Conservation (phyloP, 352 stramenopile genomes). For the Phytophthora boehmeriae region DNA sequence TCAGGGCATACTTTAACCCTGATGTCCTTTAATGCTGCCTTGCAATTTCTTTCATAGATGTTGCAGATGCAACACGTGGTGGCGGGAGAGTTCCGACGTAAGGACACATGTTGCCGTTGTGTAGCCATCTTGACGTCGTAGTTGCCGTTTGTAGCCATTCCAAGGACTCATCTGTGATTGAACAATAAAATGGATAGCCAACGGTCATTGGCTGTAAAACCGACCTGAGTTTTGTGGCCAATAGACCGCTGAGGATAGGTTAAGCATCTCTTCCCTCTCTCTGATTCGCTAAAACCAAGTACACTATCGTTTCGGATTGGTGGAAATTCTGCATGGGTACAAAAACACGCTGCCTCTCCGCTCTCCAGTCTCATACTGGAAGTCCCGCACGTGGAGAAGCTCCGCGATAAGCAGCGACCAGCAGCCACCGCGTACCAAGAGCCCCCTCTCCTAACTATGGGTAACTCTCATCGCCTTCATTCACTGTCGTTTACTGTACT, state of each 20-base stretch:
- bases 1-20: no score
- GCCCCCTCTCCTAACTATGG: slow-evolving; percentile 17
- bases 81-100: not conserved
- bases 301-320: not conserved
- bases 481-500: not conserved
- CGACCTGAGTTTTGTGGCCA: no score
- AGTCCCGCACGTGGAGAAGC: not conserved
- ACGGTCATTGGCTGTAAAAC: no score
- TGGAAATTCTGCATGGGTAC: slow-evolving; percentile 1
- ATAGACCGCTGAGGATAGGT: no score
- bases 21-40: not conserved
- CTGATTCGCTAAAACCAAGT: not conserved
- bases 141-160: not conserved
- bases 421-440: not conserved
- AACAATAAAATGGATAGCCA: not conserved
- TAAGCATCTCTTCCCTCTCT: no score
- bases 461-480: slow-evolving; percentile 5
- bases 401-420: not conserved
- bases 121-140: not conserved
- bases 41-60: not conserved
- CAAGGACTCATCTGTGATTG: not conserved
- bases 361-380: not conserved
- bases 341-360: not conserved
- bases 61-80: not conserved
- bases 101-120: not conserved